Percentiles rank a stretch among this genome's conserved stretches.
Conservation (phyloP, 805 yeast species). For the Wickerhamiella dianesei region DNA sequence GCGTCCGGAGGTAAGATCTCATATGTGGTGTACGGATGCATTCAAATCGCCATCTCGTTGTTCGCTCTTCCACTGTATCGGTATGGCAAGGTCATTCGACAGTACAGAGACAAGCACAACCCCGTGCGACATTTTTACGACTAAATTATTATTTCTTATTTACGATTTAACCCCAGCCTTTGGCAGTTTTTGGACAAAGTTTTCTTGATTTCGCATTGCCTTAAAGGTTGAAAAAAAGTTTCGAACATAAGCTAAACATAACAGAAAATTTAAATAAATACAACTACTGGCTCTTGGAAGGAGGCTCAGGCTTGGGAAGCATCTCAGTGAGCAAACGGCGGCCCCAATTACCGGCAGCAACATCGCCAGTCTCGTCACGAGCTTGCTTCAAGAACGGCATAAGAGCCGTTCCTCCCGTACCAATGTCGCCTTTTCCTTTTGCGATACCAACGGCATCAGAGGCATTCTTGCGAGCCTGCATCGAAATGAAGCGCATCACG, state of each 20-base stretch:
- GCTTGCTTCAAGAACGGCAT: slow-evolving; percentile 89
- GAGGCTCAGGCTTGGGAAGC: background rate
- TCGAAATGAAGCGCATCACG: slow-evolving; percentile 71
- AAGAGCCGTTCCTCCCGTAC: slow-evolving; percentile 90
- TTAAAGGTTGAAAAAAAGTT: no score
- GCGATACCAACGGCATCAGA: slow-evolving; percentile 45
- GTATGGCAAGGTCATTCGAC: slow-evolving; percentile 39
- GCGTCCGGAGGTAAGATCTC: slow-evolving; percentile 33
- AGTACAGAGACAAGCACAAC: slow-evolving; percentile 39
- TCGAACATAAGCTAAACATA: no score
- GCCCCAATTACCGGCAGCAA: slow-evolving; percentile 92
- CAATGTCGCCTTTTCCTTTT: slow-evolving; percentile 37
- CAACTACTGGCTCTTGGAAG: background rate
- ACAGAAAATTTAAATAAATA: no score
- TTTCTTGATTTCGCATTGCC: background rate
- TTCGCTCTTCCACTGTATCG: slow-evolving; percentile 39
- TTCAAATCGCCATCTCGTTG: slow-evolving; percentile 36
- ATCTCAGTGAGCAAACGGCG: slow-evolving; percentile 32
- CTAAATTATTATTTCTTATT: background rate
- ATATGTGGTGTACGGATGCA: slow-evolving; percentile 39
- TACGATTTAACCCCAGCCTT: background rate
- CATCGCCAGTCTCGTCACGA: slow-evolving; percentile 88
- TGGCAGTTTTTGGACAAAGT: background rate
- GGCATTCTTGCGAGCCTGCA: slow-evolving; percentile 48
- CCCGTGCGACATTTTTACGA: slow-evolving; percentile 30